Conservation (phyloP, 1,284 basidiomycete genomes). For the Heterobasidion occidentale region DNA sequence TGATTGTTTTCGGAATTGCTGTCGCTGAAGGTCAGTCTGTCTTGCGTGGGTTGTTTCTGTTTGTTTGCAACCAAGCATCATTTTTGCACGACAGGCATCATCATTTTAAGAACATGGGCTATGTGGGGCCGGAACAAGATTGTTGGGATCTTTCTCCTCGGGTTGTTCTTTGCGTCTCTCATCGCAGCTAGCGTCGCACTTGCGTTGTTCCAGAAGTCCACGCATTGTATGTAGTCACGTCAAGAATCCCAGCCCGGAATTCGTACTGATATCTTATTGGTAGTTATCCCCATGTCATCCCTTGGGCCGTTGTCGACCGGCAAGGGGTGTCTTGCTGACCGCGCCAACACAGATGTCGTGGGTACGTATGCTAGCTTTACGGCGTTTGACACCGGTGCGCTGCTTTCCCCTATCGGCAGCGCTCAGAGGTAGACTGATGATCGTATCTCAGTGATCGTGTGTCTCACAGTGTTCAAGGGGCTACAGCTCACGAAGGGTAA, state of each 20-base stretch:
- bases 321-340: too few relatives aligned
- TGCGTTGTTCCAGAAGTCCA: not conserved
- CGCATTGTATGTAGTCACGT: not conserved
- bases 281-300: too few relatives aligned
- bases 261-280: too few relatives aligned
- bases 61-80: not conserved
- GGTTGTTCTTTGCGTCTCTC: not conserved
- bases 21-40: not conserved
- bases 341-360: too few relatives aligned
- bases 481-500: not conserved
- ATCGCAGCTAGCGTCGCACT: not conserved
- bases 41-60: not conserved
- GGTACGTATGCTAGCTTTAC: too few relatives aligned
- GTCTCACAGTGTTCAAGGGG: not conserved
- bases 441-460: too few relatives aligned
- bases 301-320: too few relatives aligned
- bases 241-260: too few relatives aligned
- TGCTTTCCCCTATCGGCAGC: too few relatives aligned
- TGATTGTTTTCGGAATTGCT: not conserved
- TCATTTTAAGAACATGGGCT: not conserved
- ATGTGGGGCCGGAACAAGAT: not conserved
- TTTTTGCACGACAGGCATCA: not conserved
- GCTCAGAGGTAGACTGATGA: too few relatives aligned
- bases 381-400: too few relatives aligned
- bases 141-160: not conserved